Percentiles rank a stretch among this genome's conserved stretches.
Evolutionary conservation across 2,329 filamentous ascomycete genomes (phyloP).

Genomic region (Coniochaeta ligniaria): DNA sequence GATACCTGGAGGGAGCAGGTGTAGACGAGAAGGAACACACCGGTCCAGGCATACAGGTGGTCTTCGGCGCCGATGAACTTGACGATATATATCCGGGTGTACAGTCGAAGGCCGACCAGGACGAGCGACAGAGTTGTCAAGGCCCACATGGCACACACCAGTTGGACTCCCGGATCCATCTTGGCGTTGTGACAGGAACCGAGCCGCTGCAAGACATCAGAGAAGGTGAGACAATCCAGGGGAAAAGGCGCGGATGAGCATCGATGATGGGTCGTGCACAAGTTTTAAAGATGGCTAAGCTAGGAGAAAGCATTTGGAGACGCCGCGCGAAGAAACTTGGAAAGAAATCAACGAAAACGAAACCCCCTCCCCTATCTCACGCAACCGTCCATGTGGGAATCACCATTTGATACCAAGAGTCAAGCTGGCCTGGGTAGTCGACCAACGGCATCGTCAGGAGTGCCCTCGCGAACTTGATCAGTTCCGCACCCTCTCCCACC

Average conservation of each 20-base stretch:
- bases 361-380: not conserved
- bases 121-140: slow-evolving; percentile 22
- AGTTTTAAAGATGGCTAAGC: not conserved
- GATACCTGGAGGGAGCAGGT: slow-evolving; percentile 26
- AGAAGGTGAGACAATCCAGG: not conserved
- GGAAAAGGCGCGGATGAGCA: not conserved
- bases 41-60: slow-evolving; percentile 25
- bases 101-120: slow-evolving; percentile 26
- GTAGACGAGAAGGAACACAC: slow-evolving; percentile 26
- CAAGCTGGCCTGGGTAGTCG: not conserved
- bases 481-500: not conserved
- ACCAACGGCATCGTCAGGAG: not conserved
- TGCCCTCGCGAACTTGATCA: not conserved
- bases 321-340: not conserved
- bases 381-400: not conserved
- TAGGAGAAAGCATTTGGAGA: not conserved
- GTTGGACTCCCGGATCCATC: slow-evolving; percentile 22
- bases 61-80: slow-evolving; percentile 28
- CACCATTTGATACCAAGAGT: not conserved
- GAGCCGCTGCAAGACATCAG: slow-evolving; percentile 2
- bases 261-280: not conserved
- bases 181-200: slow-evolving; percentile 6
- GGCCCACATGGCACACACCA: slow-evolving; percentile 27
- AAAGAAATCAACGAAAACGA: not conserved
- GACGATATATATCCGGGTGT: slow-evolving; percentile 27